Percentiles rank a stretch among this genome's conserved stretches.
Evolutionary conservation across 1,284 basidiomycete genomes (phyloP).

Genomic region (Sphaerobolus stellatus): DNA sequence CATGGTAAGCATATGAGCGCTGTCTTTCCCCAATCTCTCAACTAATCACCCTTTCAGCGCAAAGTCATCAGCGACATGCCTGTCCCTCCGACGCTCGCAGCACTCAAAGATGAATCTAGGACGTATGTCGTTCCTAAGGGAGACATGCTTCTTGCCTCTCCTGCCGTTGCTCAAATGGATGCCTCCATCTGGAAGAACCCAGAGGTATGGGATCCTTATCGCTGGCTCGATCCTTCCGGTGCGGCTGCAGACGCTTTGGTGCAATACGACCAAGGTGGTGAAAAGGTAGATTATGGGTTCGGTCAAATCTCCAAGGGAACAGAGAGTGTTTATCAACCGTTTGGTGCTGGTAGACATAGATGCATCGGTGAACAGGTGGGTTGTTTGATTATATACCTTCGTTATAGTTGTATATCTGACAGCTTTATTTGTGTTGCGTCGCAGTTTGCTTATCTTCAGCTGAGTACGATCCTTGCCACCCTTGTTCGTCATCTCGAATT

Average conservation of each 20-base stretch:
- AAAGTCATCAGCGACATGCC: conserved; percentile 84
- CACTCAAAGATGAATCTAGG: conserved; percentile 65
- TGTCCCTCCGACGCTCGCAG: conserved; percentile 78
- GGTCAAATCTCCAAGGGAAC: conserved; percentile 92
- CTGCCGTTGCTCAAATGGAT: conserved; percentile 88
- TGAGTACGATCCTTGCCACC: conserved; percentile 81
- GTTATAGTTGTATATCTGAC: conserved; percentile 10
- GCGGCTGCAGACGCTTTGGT: conserved; percentile 75
- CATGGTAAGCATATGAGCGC: conserved; percentile 37
- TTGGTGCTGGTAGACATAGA: conserved; percentile 92
- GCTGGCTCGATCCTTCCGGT: conserved; percentile 84
- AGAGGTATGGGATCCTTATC: conserved; percentile 71
- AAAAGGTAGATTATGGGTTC: conserved; percentile 96
- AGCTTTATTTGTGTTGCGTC: conserved; percentile 19
- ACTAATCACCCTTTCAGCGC: conserved; percentile 51
- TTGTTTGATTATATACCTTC: conserved; percentile 11
- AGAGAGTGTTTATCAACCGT: conserved; percentile 90
- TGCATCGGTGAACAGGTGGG: conserved; percentile 90
- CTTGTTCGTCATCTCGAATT: conserved; percentile 80
- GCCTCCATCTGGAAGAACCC: conserved; percentile 80
- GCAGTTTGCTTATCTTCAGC: conserved; percentile 93
- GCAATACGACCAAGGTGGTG: conserved; percentile 68
- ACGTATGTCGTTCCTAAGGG: conserved; percentile 90
- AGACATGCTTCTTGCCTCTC: conserved; percentile 88
- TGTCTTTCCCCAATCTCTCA: conserved; percentile 20